Percentiles rank a stretch among this genome's conserved stretches.
phyloP scores from a whole-genome alignment of 2,329 filamentous ascomycete species.

The Aspergillus texensis region DNA sequence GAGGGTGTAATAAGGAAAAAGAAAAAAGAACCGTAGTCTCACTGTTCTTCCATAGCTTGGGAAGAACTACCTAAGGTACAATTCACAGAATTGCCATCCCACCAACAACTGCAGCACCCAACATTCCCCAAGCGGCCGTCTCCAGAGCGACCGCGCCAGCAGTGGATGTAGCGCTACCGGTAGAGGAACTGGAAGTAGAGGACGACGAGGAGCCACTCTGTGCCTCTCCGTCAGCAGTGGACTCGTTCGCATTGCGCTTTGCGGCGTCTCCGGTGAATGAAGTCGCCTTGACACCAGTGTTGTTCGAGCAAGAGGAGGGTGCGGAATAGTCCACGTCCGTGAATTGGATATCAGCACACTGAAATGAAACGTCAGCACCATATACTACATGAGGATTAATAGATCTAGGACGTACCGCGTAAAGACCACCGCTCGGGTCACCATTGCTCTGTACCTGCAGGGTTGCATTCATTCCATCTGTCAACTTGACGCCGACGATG shows the following conservation, averaged over 20 bases:
- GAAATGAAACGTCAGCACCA: not conserved
- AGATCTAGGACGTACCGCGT: slow-evolving; percentile 56
- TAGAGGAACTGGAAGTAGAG: slow-evolving; percentile 13
- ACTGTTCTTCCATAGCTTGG: not conserved
- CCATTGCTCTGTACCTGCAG: slow-evolving; percentile 71
- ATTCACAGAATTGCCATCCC: slow-evolving; percentile 35
- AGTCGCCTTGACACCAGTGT: slow-evolving; percentile 56
- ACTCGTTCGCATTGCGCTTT: slow-evolving; percentile 49
- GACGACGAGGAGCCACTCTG: slow-evolving; percentile 29
- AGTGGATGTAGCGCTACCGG: slow-evolving; percentile 26
- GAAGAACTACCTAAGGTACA: not conserved
- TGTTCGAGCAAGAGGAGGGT: slow-evolving; percentile 59
- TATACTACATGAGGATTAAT: slow-evolving; percentile 5
- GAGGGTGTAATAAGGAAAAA: not conserved
- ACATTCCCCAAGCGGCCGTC: slow-evolving; percentile 40
- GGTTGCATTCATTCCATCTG: slow-evolving; percentile 65
- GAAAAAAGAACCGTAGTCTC: not conserved
- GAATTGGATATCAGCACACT: slow-evolving; percentile 77
- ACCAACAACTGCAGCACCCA: slow-evolving; percentile 38
- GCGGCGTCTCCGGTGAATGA: slow-evolving; percentile 43
- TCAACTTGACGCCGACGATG: slow-evolving; percentile 48
- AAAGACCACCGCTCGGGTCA: slow-evolving; percentile 62
- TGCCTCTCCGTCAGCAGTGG: slow-evolving; percentile 36
- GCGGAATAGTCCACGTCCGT: slow-evolving; percentile 50
- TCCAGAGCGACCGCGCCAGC: slow-evolving; percentile 34